Conservation (phyloP, 345 rosid species). For the Rhodomyrtus tomentosa region DNA sequence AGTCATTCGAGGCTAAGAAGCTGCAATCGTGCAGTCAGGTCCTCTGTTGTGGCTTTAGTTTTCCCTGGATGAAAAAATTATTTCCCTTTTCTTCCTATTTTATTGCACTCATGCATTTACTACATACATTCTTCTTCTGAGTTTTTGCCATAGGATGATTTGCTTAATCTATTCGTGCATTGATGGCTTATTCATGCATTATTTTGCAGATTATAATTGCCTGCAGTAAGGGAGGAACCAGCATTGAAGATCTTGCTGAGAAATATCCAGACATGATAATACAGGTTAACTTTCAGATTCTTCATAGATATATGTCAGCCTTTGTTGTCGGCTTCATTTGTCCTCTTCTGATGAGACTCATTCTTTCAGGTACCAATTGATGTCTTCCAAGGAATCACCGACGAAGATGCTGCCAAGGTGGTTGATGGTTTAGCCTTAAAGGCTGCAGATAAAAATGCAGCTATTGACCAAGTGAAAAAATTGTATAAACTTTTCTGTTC, state of each 20-base stretch:
- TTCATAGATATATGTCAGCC: neutral
- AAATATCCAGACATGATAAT: constrained; percentile 95
- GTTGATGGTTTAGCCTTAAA: constrained; percentile 91
- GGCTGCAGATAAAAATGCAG: constrained; percentile 66
- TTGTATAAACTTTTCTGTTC: constrained; percentile 77
- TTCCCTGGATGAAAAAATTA: neutral
- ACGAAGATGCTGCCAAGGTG: constrained; percentile 94
- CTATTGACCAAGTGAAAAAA: constrained; percentile 97
- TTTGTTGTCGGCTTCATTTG: neutral
- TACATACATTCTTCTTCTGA: neutral
- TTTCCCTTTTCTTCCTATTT: neutral
- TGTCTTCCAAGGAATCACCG: constrained; percentile 88
- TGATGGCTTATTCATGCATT: neutral
- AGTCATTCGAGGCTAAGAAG: neutral
- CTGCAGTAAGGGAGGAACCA: constrained; percentile 96
- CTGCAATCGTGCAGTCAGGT: neutral
- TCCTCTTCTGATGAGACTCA: neutral
- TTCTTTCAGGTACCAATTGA: constrained; percentile 71
- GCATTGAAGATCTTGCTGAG: constrained; percentile 99
- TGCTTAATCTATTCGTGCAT: neutral
- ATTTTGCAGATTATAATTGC: constrained; percentile 78
- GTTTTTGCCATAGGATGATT: neutral
- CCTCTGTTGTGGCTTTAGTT: neutral
- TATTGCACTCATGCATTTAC: neutral
- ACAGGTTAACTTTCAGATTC: constrained; percentile 34